Evolutionary conservation across 768 basidiomycete genomes (phyloP), one percentile per base, ranked within the genome.

Genomic region (Leucogyrophana mollusca): DNA sequence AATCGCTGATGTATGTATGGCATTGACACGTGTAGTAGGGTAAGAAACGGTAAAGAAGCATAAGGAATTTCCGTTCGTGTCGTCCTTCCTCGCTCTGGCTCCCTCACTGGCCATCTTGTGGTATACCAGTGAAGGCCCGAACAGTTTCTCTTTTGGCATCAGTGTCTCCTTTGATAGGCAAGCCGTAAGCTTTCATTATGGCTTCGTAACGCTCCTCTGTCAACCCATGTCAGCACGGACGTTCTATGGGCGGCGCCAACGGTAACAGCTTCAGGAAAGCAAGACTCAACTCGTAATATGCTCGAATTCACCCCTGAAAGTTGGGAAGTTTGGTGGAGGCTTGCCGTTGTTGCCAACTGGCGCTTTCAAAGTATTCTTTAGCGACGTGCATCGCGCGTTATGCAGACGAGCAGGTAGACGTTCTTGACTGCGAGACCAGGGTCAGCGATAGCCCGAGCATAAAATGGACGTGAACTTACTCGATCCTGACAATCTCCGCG

Each of bases 171-270:
- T 64, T 65, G 27, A 67, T 18, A 0, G 71, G 61, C 3, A 55
- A 51, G 33, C 55, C 60, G 46, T 72, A 73, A 2, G 56, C 56
- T 35, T 69, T 68, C 10, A 73, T 47, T 16, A 73, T 18, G 7
- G 27, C 51, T 30, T 73, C 71, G 53, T 73, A 73, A 1, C 72
- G 67, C 34, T 73, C 72, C 65, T 71, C 71, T 72, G 53, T 11
- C 38, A 33, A 2, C 23, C 11, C 21, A 22, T 5, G 14, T 46
- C 35, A 38, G 23, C 45, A 39, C 13, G 27, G 13, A 30, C 27
- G 27, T 30, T 30, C 27, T 16, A 37, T 16, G 35, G 35, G 16
- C 8, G 20, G 7, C 7, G 20, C 20, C 35, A 16, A 8, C 7
- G 35, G 9, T 34, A 25, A 27, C 14, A 23, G 27, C 14, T 14